Base-by-base conservation (phyloP, 2,329 filamentous ascomycete genomes). In the Dothidotthia symphoricarpi region DNA sequence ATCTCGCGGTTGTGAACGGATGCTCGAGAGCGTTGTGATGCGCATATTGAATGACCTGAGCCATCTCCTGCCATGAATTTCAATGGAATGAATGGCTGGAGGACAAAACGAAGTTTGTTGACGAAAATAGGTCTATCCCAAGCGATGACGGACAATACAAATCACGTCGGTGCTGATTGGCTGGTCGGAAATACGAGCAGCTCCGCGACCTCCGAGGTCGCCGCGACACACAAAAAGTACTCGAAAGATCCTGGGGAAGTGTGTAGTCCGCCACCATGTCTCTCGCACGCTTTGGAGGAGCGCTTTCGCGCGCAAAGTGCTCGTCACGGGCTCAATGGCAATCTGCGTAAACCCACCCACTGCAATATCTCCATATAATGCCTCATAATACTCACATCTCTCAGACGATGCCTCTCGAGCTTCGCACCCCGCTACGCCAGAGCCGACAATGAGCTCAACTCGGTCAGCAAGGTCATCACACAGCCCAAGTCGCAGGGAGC, bases 401-500 rank as follows among this genome's bases (percentile, higher is more conserved):
- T 15, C 46, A 66, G 62, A 44, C 60, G 60, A 51, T 55, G 60
- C 25, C 60, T 67, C 43, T 64, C 63, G 25, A 61, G 53, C 54
- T 61, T 57, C 35, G 42, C 59, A 28, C 34, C 52, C 34, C 63
- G 57, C 49, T 41, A 44, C 41, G 48, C 55, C 36, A 59, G 51
- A 49, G 51, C 57, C 31, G 64, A 67, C 41, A 48, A 57, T 50
- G 63, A 63, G 40, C 58, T 69, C 49, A 98, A 98, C 77, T 88
- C 81, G 68, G 76, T 91, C 64, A 96, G 90, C 45, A 75, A 81
- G 45, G 69, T 75, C 65, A 91, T 98, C 73, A 98, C 93, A 16
- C 90, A 97, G 72, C 91, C 90, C 65, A 97, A 96, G 75, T 93
- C 91, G 24, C 93, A 98, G 75, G 93, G 93, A 55, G 93, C 94